Conservation (phyloP, 257 asterid genomes). For the Solanum bukasovii region DNA sequence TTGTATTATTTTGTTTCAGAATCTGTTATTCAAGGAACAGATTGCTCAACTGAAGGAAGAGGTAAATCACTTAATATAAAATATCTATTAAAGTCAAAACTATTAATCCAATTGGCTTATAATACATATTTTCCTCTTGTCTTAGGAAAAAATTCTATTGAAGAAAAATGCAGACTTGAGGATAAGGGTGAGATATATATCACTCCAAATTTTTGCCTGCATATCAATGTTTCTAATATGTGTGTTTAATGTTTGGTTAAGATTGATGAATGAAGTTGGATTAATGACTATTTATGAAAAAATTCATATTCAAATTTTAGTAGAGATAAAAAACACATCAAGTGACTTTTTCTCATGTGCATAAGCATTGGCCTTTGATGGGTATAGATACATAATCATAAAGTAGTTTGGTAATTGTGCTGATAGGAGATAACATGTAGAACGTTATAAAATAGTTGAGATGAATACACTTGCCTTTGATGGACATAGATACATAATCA, state of each 20-base stretch:
- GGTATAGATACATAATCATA: not conserved
- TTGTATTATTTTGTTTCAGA: constrained; percentile 15
- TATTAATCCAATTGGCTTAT: not conserved
- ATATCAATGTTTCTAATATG: not conserved
- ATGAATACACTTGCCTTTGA: not conserved
- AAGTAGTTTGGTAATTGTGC: not conserved
- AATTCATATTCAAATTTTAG: not conserved
- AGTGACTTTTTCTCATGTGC: not conserved
- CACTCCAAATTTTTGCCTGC: not conserved
- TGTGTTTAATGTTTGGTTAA: not conserved
- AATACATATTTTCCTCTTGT: not conserved
- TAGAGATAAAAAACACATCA: not conserved
- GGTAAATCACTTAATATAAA: constrained; percentile 15
- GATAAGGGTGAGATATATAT: constrained; percentile 24
- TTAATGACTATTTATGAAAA: not conserved
- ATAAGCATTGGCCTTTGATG: not conserved
- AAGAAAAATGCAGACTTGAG: constrained; percentile 32
- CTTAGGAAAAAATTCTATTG: constrained; percentile 30
- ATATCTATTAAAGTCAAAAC: not conserved
- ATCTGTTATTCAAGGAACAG: constrained; percentile 17
- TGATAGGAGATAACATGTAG: not conserved
- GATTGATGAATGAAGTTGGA: not conserved
- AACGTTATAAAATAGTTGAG: not conserved
- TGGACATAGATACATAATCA: not conserved
- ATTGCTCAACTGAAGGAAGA: constrained; percentile 27